Percentiles rank a stretch among this genome's conserved stretches.
These are phyloP conservation scores for Silybum marianum DNA, from an alignment of 129 eudicot species.

Conservation along the genomic window DNA sequence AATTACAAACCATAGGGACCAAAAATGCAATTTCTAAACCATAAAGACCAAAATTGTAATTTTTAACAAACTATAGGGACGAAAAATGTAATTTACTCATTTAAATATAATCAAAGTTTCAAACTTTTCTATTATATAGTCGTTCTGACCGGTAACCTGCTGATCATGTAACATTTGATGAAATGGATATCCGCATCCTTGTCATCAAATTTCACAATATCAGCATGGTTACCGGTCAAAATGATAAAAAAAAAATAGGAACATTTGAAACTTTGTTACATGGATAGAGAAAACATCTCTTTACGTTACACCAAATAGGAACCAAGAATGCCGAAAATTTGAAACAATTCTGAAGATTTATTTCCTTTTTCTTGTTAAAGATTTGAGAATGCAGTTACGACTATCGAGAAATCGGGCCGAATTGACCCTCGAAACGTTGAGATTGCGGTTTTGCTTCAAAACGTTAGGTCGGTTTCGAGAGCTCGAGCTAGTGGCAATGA, in stretches of 20 bases:
- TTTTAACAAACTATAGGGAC: no score
- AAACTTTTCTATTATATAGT: no score
- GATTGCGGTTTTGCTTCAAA: constrained; percentile 56
- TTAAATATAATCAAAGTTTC: neutral
- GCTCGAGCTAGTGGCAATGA: constrained; percentile 94
- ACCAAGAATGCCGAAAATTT: neutral
- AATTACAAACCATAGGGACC: no score
- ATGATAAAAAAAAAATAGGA: no score
- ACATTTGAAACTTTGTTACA: neutral
- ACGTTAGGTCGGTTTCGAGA: constrained; percentile 60
- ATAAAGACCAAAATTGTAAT: no score
- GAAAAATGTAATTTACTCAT: no score
- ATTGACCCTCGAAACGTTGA: constrained; percentile 65
- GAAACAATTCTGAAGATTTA: constrained; percentile 1
- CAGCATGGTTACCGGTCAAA: no score
- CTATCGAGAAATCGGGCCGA: constrained; percentile 63
- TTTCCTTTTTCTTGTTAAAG: constrained; percentile 42
- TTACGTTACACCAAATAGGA: neutral
- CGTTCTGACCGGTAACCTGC: no score
- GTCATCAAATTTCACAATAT: no score
- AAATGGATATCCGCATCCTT: no score
- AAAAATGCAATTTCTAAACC: no score
- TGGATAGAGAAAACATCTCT: neutral
- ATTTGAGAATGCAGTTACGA: constrained; percentile 67
- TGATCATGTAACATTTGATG: neutral